These are phyloP conservation scores for Neltuma alba DNA, from an alignment of 306 rosid genomes.

Conservation along the genomic window DNA sequence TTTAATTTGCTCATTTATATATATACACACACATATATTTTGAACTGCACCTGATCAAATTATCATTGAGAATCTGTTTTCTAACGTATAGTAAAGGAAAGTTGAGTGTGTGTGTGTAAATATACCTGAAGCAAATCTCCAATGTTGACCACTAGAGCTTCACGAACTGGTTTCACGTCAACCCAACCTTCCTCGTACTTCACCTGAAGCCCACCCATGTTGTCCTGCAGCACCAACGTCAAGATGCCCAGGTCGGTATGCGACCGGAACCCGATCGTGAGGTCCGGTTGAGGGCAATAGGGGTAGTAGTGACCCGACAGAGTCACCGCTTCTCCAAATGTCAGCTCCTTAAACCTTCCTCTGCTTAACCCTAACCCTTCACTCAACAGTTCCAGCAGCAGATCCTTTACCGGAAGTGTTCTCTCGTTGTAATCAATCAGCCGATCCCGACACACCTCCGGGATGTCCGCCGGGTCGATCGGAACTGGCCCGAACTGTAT, in stretches of 20 bases:
- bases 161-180: not conserved
- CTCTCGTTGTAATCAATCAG: not conserved
- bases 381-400: constrained; percentile 1
- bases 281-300: constrained; percentile 16
- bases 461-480: constrained; percentile 14
- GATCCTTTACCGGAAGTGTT: not conserved
- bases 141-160: not conserved
- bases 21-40: not conserved
- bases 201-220: constrained; percentile 8
- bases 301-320: not conserved
- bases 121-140: constrained; percentile 17
- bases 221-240: constrained; percentile 1
- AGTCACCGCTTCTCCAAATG: not conserved
- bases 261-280: not conserved
- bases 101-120: too few relatives aligned
- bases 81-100: too few relatives aligned
- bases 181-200: constrained; percentile 14
- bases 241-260: not conserved
- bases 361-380: constrained; percentile 2
- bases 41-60: not conserved
- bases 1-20: too few relatives aligned
- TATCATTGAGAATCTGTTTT: not conserved
- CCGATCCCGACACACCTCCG: not conserved
- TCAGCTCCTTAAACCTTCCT: not conserved
- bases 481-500: constrained; percentile 22